Conservation (phyloP, 257 asterid species). For the Knoxia roxburghii region DNA sequence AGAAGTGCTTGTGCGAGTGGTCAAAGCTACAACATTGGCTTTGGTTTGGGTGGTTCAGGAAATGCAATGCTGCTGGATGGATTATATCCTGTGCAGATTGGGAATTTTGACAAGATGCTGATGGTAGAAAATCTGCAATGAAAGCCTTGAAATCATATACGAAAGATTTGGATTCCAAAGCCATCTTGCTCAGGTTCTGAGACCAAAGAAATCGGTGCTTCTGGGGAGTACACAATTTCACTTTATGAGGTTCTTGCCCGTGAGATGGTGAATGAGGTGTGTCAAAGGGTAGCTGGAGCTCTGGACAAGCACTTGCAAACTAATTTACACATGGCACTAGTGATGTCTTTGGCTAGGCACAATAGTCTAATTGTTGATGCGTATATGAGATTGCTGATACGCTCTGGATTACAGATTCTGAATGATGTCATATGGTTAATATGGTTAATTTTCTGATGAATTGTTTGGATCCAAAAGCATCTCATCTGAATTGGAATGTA, state of each 20-base stretch:
- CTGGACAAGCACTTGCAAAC: conserved; percentile 71
- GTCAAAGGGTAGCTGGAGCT: conserved; percentile 87
- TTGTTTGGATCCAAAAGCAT: conserved; percentile 71
- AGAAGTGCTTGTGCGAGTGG: too few relatives aligned
- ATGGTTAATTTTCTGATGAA: conserved; percentile 71
- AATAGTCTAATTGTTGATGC: conserved; percentile 82
- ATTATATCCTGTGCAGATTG: too few relatives aligned
- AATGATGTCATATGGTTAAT: conserved; percentile 76
- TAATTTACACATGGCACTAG: conserved; percentile 76
- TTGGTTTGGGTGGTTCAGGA: too few relatives aligned
- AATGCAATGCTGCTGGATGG: too few relatives aligned
- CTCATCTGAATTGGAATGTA: conserved; percentile 55
- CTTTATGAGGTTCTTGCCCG: conserved; percentile 89
- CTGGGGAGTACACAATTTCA: conserved; percentile 85
- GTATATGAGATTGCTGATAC: conserved; percentile 67
- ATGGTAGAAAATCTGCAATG: conserved; percentile 86
- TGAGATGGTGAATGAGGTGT: conserved; percentile 80
- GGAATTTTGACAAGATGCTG: conserved; percentile 89
- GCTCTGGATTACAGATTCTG: conserved; percentile 55
- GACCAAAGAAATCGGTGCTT: conserved; percentile 57
- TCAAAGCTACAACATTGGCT: too few relatives aligned
- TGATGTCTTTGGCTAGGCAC: conserved; percentile 76
- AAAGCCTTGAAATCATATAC: conserved; percentile 77
- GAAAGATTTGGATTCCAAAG: conserved; percentile 87
- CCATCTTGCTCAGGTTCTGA: conserved; percentile 95